A percentile compares a stretch with the other conserved stretches of the same genome.
Evolutionary conservation across 352 stramenopile genomes (phyloP).

Genomic region (Aphanomyces invadans): DNA sequence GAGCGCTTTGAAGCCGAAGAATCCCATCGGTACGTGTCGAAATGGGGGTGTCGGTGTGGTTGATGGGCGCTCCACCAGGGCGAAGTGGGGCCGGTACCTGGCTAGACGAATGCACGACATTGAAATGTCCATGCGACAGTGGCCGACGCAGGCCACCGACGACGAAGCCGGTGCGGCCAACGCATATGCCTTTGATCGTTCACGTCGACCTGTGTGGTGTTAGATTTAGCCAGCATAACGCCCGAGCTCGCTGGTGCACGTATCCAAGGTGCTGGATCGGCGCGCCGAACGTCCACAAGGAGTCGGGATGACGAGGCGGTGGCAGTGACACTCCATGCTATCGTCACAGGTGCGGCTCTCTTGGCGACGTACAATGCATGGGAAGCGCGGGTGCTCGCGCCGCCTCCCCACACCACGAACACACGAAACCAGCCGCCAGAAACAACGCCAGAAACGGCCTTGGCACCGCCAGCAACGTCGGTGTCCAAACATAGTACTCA

Average conservation of each 20-base stretch:
- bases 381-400: not conserved
- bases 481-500: not conserved
- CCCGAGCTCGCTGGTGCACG: too few relatives aligned
- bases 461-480: not conserved
- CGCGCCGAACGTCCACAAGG: too few relatives aligned
- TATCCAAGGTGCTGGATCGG: too few relatives aligned
- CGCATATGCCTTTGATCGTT: not conserved
- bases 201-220: not conserved
- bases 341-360: not conserved
- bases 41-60: not conserved
- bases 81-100: not conserved
- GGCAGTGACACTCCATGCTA: not conserved
- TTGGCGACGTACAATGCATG: not conserved
- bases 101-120: conserved; percentile 1
- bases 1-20: conserved; percentile 10
- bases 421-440: too few relatives aligned
- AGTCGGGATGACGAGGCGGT: not conserved
- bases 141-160: not conserved
- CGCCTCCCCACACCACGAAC: too few relatives aligned
- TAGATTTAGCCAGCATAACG: not conserved
- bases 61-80: not conserved
- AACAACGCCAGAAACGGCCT: not conserved
- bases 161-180: not conserved
- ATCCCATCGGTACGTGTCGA: not conserved
- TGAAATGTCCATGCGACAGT: not conserved